Base-by-base conservation (phyloP, 805 yeast genomes). In the Suhomyces faveliae region DNA sequence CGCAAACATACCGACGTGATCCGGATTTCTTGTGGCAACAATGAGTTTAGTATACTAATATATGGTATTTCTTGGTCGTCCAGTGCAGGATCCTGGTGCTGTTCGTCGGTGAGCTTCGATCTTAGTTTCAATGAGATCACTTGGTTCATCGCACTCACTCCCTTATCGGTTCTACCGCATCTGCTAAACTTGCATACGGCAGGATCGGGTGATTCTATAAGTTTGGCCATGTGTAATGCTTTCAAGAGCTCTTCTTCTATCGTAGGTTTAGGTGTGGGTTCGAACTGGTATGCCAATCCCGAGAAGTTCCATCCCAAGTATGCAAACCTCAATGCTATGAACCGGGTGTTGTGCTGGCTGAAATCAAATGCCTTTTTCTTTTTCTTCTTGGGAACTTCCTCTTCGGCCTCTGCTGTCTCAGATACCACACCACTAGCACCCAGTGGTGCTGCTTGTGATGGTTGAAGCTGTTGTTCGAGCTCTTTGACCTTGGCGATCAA, bases 81-180 rank as follows among this genome's bases (percentile, higher is more conserved):
- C 57, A 77, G 78, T 0, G 47, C 64, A 0, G 81, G 73, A 48
- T 80, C 76, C 9, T 41, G 15, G 52, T 89, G 90, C 43, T 89
- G 87, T 40, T 85, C 91, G 1, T 58, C 56, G 0, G 80, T 60
- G 35, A 94, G 66, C 19, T 73, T 71, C 0, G 97, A 89, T 54
- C 99, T 75, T 22, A 92, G 84, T 12, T 73, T 67, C 33, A 94
- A 68, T 0, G 96, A 84, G 4, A 94, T 85, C 2, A 94, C 98
- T 66, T 94, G 99, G 54, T 89, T 87, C 85, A 94, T 80, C 0
- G 99, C 99, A 70, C 96, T 88, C 11, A 92, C 98, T n/a, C 97
- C 98, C 55, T 81, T 82, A 60, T 92, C 98, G 0, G 98, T 92
- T 59, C 98, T 76, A 0, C 98, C 98, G 68, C 98, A 94, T 52